Base-by-base conservation (phyloP, 129 eudicot species). In the Lactuca sativa region DNA sequence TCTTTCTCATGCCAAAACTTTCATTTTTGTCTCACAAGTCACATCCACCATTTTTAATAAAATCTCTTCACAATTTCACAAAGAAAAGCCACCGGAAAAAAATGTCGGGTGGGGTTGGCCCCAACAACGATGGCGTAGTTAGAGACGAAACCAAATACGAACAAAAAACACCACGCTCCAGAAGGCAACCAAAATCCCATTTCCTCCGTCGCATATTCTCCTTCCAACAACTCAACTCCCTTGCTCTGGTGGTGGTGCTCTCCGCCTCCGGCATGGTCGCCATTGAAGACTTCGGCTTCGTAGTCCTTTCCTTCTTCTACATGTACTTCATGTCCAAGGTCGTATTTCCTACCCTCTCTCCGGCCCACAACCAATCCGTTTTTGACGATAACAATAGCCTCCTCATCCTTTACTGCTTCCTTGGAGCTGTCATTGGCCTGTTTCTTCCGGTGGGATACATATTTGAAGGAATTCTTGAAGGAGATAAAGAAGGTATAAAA, bases 201-300 rank as follows among this genome's bases (percentile, higher is more conserved):
- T 21, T 73, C 18, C 72, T 31, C 11, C 69, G 43, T 12, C 53
- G 78, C 0, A 69, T 79, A 52, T 66, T 81, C 56, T 74, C 88
- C 12, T 71, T 93, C 78, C 85, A 78, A 12, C 98, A 89, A 31
- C 79, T 86, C 67, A 85, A 81, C 64, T 76, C 80, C 31, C 81
- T 89, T 8, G 86, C 95, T 3, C 71, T 87, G 59, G 76, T 76
- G 41, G 14, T 82, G 60, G 76, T 93, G 64, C 84, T 93, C 70
- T 78, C 98, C 59, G 79, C 92, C 10, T 81, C 82, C 51, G 92
- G 95, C 69, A 78, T 93, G 91, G 95, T 86, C 10, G 64, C 81
- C 11, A 0, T 78, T 40, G 81, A 83, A 64, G 81, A 85, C 53
- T 49, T 83, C 18, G 57, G 81, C 6, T 85, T 93, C 49, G 95